Evolutionary conservation across 2,329 filamentous ascomycete genomes (phyloP).

Genomic region (Akanthomyces muscarius): DNA sequence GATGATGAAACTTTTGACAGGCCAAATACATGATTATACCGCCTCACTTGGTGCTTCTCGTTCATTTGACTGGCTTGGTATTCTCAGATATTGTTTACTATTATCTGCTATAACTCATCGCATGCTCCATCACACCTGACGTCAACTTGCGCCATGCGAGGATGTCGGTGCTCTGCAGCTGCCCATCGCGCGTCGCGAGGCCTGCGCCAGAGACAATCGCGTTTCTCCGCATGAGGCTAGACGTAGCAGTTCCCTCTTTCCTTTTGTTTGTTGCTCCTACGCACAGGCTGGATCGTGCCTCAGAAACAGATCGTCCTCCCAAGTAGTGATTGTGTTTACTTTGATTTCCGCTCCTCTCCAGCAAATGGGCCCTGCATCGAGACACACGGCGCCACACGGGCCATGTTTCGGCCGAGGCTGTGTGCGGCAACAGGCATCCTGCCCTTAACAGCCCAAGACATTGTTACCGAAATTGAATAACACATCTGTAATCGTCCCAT

Average conservation of each 20-base stretch:
- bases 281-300: slow-evolving; percentile 10
- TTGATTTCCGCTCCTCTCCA: not conserved
- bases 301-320: not conserved
- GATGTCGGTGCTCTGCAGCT: not conserved
- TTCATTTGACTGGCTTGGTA: too few species aligned
- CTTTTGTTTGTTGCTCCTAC: not conserved
- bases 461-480: slow-evolving; percentile 6
- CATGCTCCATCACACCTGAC: too few species aligned
- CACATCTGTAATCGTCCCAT: not conserved
- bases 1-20: too few species aligned
- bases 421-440: not conserved
- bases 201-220: not conserved
- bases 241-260: not conserved
- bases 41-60: too few species aligned
- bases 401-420: slow-evolving; percentile 9
- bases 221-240: not conserved
- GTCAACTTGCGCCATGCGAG: too few species aligned
- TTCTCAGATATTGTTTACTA: too few species aligned
- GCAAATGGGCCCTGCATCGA: slow-evolving; percentile 3
- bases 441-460: slow-evolving; percentile 9
- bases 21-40: too few species aligned
- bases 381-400: slow-evolving; percentile 1
- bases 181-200: not conserved
- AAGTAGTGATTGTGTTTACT: not conserved
- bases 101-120: too few species aligned